phyloP scores from a whole-genome alignment of 805 yeast species.

The Lachancea sp. region DNA sequence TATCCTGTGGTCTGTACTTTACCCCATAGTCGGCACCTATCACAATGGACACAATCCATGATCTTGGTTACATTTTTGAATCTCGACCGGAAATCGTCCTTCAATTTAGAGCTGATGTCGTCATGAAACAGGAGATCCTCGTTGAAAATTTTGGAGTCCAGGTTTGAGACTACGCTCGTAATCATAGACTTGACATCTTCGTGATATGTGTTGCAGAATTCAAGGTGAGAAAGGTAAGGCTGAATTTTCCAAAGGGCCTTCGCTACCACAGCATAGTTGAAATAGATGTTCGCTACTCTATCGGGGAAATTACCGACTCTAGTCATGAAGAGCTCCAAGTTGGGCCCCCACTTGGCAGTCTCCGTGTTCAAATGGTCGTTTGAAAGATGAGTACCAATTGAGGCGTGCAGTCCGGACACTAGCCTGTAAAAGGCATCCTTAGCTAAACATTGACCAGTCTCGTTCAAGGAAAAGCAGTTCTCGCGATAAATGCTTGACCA shows the following conservation, averaged over 20 bases:
- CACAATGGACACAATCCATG: constrained; percentile 99
- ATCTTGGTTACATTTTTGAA: constrained; percentile 85
- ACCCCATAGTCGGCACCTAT: constrained; percentile 97
- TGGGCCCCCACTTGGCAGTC: constrained; percentile 79
- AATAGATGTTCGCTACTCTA: constrained; percentile 79
- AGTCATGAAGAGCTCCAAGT: constrained; percentile 72
- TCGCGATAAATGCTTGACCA: constrained; percentile 92
- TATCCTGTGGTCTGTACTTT: constrained; percentile 95
- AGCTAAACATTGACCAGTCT: constrained; percentile 63
- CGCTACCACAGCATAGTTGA: constrained; percentile 83
- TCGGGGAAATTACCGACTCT: constrained; percentile 90
- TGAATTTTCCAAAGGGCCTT: constrained; percentile 70
- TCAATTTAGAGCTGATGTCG: constrained; percentile 43
- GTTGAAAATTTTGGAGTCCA: constrained; percentile 39
- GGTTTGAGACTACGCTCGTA: constrained; percentile 34
- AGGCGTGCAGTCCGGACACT: constrained; percentile 90
- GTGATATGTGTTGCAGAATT: constrained; percentile 44
- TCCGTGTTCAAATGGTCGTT: constrained; percentile 69
- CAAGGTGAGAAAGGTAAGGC: constrained; percentile 45
- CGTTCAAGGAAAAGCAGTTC: constrained; percentile 65
- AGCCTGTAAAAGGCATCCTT: constrained; percentile 83
- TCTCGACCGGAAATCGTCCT: constrained; percentile 78
- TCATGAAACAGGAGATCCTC: constrained; percentile 47
- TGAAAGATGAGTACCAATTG: constrained; percentile 87
- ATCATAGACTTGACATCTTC: constrained; percentile 41